A percentile compares a stretch with the other conserved stretches of the same genome.
Evolutionary conservation across 371 early-diverging fungal species (phyloP).

Genomic region (Mucor ambiguus): DNA sequence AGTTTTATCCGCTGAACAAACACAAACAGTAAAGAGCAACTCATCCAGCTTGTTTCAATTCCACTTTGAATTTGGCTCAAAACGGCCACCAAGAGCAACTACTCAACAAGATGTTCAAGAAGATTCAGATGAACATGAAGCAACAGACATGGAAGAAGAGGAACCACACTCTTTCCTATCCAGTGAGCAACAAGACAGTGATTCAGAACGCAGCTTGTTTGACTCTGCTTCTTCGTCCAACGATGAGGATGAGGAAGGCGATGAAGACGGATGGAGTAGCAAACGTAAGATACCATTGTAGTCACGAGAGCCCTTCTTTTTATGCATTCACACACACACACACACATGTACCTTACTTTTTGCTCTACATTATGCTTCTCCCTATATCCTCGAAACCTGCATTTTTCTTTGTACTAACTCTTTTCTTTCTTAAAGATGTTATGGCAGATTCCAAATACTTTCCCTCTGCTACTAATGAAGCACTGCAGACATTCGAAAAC

Average conservation of each 20-base stretch:
- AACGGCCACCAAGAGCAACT: conserved; percentile 20
- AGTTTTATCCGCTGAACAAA: not conserved
- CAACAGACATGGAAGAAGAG: not conserved
- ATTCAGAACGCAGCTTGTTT: not conserved
- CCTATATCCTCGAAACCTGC: not conserved
- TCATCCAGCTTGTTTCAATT: conserved; percentile 23
- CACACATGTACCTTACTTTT: not conserved
- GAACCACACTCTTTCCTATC: not conserved
- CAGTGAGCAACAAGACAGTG: not conserved
- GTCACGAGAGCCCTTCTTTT: not conserved
- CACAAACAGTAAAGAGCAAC: not conserved
- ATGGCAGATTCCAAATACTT: conserved; percentile 10
- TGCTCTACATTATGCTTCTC: not conserved
- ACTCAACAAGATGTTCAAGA: not conserved
- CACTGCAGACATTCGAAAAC: conserved; percentile 54
- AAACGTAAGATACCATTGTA: not conserved
- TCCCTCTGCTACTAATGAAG: conserved; percentile 46
- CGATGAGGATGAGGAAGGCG: not conserved
- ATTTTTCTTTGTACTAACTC: not conserved
- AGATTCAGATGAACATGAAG: not conserved
- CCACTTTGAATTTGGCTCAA: conserved; percentile 35
- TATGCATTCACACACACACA: not conserved
- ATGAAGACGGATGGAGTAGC: not conserved
- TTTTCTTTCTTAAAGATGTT: not conserved
- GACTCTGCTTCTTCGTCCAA: not conserved